Evolutionary conservation across 352 stramenopile genomes (phyloP).

Genomic region (Phytophthora tubulina): DNA sequence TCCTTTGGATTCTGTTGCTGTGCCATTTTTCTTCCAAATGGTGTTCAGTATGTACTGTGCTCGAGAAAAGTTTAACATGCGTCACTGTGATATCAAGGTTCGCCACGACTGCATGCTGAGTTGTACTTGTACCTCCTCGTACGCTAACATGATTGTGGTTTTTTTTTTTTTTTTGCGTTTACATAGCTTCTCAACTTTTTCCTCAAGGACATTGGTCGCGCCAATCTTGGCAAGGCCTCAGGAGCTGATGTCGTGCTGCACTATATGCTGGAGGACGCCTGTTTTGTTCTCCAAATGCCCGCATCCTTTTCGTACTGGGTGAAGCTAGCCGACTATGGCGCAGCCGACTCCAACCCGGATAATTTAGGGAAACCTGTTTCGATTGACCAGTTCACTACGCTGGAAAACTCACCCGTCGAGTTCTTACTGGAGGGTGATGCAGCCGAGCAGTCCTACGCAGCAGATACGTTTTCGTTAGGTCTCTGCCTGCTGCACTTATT

Average conservation of each 20-base stretch:
- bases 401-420: slow-evolving; percentile 98
- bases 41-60: slow-evolving; percentile 95
- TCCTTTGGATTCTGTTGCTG: slow-evolving; percentile 57
- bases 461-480: slow-evolving; percentile 96
- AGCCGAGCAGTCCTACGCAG: slow-evolving; percentile 91
- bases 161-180: slow-evolving; percentile 4
- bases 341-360: slow-evolving; percentile 90
- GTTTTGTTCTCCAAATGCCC: slow-evolving; percentile 71
- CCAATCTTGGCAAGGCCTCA: slow-evolving; percentile 42
- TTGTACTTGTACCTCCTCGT: background rate
- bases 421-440: slow-evolving; percentile 95
- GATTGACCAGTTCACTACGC: slow-evolving; percentile 96
- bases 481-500: slow-evolving; percentile 97
- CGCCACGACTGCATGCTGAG: slow-evolving; percentile 20
- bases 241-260: slow-evolving; percentile 54
- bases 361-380: slow-evolving; percentile 92
- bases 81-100: slow-evolving; percentile 98
- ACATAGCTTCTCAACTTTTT: slow-evolving; percentile 97
- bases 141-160: slow-evolving; percentile 10
- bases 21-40: slow-evolving; percentile 98
- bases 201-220: slow-evolving; percentile 81
- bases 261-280: slow-evolving; percentile 67
- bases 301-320: slow-evolving; percentile 86
- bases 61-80: slow-evolving; percentile 91
- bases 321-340: slow-evolving; percentile 99